phyloP scores from a whole-genome alignment of 2,329 filamentous ascomycete species.

The Conoideocrella luteorostrata region DNA sequence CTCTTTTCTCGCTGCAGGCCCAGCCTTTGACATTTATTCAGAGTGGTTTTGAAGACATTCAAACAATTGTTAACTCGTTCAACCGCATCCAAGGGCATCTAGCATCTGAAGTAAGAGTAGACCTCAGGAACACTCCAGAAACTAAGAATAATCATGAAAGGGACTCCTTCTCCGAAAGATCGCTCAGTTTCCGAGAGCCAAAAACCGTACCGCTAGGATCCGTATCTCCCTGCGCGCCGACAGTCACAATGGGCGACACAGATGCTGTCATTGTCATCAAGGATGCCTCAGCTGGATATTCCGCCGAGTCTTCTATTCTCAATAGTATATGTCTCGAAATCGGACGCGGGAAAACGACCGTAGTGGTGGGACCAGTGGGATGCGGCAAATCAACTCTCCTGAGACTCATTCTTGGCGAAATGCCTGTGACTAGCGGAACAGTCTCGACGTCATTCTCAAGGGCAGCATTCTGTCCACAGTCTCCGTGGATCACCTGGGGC shows the following conservation, averaged over 20 bases:
- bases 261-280: neutral
- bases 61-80: constrained; percentile 17
- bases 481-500: constrained; percentile 18
- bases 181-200: neutral
- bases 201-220: neutral
- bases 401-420: constrained; percentile 17
- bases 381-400: constrained; percentile 18
- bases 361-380: constrained; percentile 18
- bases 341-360: constrained; percentile 12
- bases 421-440: constrained; percentile 11
- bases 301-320: constrained; percentile 1
- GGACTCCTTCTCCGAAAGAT: too few species aligned
- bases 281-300: constrained; percentile 11
- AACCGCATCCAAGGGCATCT: constrained; percentile 15
- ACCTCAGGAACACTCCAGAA: neutral
- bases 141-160: too few species aligned
- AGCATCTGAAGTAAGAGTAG: constrained; percentile 12
- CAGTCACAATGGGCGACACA: neutral
- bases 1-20: constrained; percentile 15
- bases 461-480: constrained; percentile 19
- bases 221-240: too few species aligned
- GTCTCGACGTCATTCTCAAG: constrained; percentile 8
- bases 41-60: constrained; percentile 14
- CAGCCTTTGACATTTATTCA: constrained; percentile 13
- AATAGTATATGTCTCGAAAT: constrained; percentile 12